Evolutionary conservation across 2,329 filamentous ascomycete species (phyloP).

Genomic region (Juglanconis juglandina): DNA sequence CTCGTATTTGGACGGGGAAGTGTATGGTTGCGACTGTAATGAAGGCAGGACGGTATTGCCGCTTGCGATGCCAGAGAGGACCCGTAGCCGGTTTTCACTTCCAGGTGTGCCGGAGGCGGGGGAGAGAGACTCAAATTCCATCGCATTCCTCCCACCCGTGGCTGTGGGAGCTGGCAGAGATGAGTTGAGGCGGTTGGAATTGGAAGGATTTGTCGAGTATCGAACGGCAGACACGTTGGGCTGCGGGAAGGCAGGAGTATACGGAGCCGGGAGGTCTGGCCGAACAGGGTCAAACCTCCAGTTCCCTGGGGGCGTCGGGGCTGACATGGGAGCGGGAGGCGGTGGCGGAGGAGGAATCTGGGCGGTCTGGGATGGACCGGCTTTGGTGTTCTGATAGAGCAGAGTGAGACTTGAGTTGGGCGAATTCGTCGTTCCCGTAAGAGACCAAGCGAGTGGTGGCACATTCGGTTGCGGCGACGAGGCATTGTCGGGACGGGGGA

Average conservation of each 20-base stretch:
- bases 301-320: constrained; percentile 50
- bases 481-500: constrained; percentile 43
- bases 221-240: constrained; percentile 46
- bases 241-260: constrained; percentile 48
- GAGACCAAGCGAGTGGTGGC: constrained; percentile 71
- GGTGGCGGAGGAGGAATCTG: constrained; percentile 4
- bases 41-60: constrained; percentile 21
- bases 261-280: constrained; percentile 48
- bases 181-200: constrained; percentile 24
- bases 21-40: constrained; percentile 27
- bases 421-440: constrained; percentile 85
- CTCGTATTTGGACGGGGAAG: constrained; percentile 44
- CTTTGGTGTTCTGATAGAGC: constrained; percentile 63
- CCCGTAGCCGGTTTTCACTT: constrained; percentile 24
- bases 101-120: constrained; percentile 29
- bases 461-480: constrained; percentile 44
- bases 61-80: constrained; percentile 23
- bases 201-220: constrained; percentile 36
- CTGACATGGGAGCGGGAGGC: constrained; percentile 13
- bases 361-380: constrained; percentile 27
- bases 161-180: constrained; percentile 14
- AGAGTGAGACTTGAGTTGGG: constrained; percentile 79
- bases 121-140: constrained; percentile 29
- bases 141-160: constrained; percentile 17
- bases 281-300: constrained; percentile 61